Conservation (phyloP, 805 yeast species). For the Kazachstania taianensis region DNA sequence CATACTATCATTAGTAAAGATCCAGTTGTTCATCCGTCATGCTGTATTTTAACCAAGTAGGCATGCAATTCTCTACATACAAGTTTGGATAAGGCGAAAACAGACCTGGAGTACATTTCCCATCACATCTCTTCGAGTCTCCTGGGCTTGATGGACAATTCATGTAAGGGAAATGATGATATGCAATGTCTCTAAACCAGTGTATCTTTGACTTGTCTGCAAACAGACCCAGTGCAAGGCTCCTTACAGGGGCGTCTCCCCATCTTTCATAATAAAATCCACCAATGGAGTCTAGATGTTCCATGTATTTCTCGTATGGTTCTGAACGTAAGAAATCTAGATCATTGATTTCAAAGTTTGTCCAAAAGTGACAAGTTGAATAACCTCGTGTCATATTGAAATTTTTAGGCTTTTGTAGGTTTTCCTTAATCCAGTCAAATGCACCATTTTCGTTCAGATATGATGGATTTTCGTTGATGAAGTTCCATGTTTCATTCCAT, state of each 20-base stretch:
- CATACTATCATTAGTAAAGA: conserved; percentile 12
- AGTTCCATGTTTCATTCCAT: conserved; percentile 64
- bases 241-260: conserved; percentile 92
- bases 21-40: conserved; percentile 27
- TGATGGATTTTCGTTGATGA: conserved; percentile 49
- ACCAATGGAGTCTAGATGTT: conserved; percentile 55
- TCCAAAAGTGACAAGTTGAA: conserved; percentile 79
- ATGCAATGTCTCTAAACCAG: conserved; percentile 84
- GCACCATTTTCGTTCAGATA: conserved; percentile 45
- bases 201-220: conserved; percentile 61
- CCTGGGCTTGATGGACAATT: conserved; percentile 48
- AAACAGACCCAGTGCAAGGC: conserved; percentile 62
- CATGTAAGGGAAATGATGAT: conserved; percentile 61
- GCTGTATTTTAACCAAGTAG: conserved; percentile 51
- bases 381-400: conserved; percentile 34
- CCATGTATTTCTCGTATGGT: conserved; percentile 55
- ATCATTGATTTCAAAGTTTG: conserved; percentile 77
- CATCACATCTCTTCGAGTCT: conserved; percentile 37
- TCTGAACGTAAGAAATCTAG: conserved; percentile 70
- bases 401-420: conserved; percentile 40
- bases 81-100: conserved; percentile 45
- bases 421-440: conserved; percentile 53
- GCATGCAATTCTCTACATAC: conserved; percentile 63
- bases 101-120: conserved; percentile 42
- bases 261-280: conserved; percentile 86